Base-by-base conservation (phyloP, 1,284 basidiomycete species). In the Sporisorium reilianum region DNA sequence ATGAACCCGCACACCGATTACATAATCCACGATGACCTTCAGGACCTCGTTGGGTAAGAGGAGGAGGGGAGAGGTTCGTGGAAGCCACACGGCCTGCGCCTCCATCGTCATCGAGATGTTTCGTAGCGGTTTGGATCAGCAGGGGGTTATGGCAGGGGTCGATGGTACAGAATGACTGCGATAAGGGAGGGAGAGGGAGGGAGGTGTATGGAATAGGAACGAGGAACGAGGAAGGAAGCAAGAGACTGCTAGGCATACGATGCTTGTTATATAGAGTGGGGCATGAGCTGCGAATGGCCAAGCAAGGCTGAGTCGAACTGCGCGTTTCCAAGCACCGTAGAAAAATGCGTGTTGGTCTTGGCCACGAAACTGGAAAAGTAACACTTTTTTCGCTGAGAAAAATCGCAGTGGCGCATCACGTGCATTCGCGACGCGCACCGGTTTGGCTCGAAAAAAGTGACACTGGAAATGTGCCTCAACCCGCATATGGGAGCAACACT, bases 391-490 rank as follows among this genome's bases (percentile, higher is more conserved):
- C 20, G 14, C 22, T 14, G 18, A 18, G 12, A n/a, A 4, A 26
- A 45, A 25, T 45, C 25, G 12, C 20, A 16, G 1, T 9, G 41
- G 61, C 40, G 55, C 68, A 62, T 71, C 68, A 71, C 68, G 68
- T 71, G 68, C 28, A 48, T 25, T 59, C 68, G 63, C 68, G 68
- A 65, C 68, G 68, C 68, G 68, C 68, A 55, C n/a, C 10, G 38
- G 7, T 18, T 41, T 20, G 42, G 22, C 18, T 18, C 16, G 20
- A 8, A 14, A 36, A 68, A 55, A 57, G 65, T 62, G 44, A 68
- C 59, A 66, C 57, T 52, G 38, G 10, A 42, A 22, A 30, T 28
- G 26, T 42, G 52, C 40, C 40, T 42, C 40, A 53, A 53, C 25
- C 25, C 26, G 3, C 30, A 11, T 34, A 1, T 7, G 22, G 26